Evolutionary conservation across 2,329 filamentous ascomycete genomes (phyloP).

Genomic region (Sporothrix humicola): DNA sequence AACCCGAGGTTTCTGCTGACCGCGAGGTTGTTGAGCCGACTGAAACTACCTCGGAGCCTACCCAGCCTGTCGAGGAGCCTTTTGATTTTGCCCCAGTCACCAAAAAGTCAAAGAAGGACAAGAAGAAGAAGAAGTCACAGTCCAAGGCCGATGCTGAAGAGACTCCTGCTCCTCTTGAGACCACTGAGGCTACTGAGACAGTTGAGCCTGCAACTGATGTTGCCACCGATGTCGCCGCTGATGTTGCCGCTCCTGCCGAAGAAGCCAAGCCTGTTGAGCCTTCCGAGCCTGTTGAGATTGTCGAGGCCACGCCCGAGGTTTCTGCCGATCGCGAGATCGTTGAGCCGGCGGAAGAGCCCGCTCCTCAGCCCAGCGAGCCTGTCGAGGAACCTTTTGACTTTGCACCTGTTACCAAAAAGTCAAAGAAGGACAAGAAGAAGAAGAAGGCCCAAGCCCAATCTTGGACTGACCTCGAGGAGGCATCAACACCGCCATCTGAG

Average conservation of each 20-base stretch:
- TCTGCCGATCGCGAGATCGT: neutral
- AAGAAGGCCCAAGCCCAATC: neutral
- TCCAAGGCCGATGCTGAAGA: neutral
- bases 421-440: slow-evolving; percentile 28
- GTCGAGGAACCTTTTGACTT: neutral
- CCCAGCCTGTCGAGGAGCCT: no score
- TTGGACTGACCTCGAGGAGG: slow-evolving; percentile 1
- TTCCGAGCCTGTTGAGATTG: neutral
- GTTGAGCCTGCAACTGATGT: neutral
- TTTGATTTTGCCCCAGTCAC: no score
- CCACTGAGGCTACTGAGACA: neutral
- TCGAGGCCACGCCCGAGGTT: neutral
- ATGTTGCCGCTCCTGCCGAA: neutral
- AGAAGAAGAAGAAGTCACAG: slow-evolving; percentile 12
- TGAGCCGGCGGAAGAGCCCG: neutral
- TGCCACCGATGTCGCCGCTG: neutral
- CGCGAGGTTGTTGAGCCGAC: no score
- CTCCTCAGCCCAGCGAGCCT: neutral
- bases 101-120: slow-evolving; percentile 32
- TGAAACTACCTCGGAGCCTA: no score
- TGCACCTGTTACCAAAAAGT: slow-evolving; percentile 3
- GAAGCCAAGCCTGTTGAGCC: neutral
- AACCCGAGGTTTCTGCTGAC: no score
- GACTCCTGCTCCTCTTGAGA: neutral
- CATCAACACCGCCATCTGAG: neutral